phyloP scores from a whole-genome alignment of 345 rosid species.

The Schrenkiella parvula region DNA sequence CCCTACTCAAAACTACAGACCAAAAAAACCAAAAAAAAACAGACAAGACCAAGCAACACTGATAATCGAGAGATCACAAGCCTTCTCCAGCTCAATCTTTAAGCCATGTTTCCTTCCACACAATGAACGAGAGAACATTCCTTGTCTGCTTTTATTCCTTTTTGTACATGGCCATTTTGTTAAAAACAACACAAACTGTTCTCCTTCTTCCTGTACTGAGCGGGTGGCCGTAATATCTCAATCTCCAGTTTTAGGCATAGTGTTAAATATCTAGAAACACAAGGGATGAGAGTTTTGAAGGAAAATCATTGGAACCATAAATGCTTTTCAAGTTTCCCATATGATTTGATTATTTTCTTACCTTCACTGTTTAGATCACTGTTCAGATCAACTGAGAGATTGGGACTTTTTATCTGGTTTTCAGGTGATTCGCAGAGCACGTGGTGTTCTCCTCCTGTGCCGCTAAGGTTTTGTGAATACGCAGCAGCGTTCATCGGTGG shows the following conservation, averaged over 20 bases:
- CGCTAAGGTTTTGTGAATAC: slow-evolving; percentile 45
- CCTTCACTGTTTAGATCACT: slow-evolving; percentile 61
- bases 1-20: slow-evolving; percentile 32
- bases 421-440: slow-evolving; percentile 35
- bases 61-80: background rate
- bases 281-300: background rate
- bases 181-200: background rate
- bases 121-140: slow-evolving; percentile 8
- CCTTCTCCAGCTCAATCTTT: slow-evolving; percentile 2
- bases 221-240: background rate
- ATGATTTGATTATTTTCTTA: slow-evolving; percentile 1
- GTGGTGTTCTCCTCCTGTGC: slow-evolving; percentile 25
- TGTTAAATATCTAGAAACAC: slow-evolving; percentile 17
- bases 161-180: slow-evolving; percentile 1
- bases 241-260: background rate
- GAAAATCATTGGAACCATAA: background rate
- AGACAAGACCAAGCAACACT: background rate
- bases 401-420: slow-evolving; percentile 37
- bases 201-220: background rate
- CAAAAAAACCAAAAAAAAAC: background rate
- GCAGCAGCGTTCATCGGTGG: slow-evolving; percentile 39
- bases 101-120: slow-evolving; percentile 15
- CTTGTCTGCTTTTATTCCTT: background rate
- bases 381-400: slow-evolving; percentile 57
- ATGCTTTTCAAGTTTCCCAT: background rate